These are phyloP conservation scores for Nitzschia sp. DNA, from an alignment of 108 stramenopile species.

Conservation along the genomic window DNA sequence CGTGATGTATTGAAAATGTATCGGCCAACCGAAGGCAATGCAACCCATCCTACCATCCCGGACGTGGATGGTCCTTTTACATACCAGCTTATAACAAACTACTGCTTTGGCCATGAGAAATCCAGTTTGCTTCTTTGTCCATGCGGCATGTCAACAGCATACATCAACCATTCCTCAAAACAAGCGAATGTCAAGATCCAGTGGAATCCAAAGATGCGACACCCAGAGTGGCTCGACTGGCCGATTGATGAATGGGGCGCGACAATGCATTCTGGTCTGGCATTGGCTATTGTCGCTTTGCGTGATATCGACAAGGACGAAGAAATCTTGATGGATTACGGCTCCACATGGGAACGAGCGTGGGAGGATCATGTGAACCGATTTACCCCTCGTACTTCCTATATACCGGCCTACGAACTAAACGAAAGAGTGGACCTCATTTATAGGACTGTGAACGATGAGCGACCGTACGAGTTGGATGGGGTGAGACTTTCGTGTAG, in stretches of 20 bases:
- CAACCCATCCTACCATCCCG: not conserved
- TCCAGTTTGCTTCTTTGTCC: conserved; percentile 58
- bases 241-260: conserved; percentile 20
- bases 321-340: conserved; percentile 81
- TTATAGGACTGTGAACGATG: conserved; percentile 11
- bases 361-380: conserved; percentile 49
- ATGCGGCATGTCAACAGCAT: conserved; percentile 44
- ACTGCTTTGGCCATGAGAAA: conserved; percentile 51
- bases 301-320: conserved; percentile 60
- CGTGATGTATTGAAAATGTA: conserved; percentile 9
- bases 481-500: conserved; percentile 19
- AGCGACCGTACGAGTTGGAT: conserved; percentile 18
- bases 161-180: conserved; percentile 59
- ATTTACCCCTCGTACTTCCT: conserved; percentile 18
- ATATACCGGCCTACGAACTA: conserved; percentile 25
- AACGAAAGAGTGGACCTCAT: conserved; percentile 8
- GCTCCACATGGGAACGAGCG: conserved; percentile 62
- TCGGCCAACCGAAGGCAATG: not conserved
- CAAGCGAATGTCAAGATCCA: conserved; percentile 53
- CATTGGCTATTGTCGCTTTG: conserved; percentile 58
- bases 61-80: conserved; percentile 7
- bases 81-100: conserved; percentile 38
- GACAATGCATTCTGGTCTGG: conserved; percentile 26
- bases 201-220: conserved; percentile 31
- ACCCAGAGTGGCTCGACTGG: conserved; percentile 30